phyloP scores from a whole-genome alignment of 1,284 basidiomycete species.

The Sphagnurus paluster region DNA sequence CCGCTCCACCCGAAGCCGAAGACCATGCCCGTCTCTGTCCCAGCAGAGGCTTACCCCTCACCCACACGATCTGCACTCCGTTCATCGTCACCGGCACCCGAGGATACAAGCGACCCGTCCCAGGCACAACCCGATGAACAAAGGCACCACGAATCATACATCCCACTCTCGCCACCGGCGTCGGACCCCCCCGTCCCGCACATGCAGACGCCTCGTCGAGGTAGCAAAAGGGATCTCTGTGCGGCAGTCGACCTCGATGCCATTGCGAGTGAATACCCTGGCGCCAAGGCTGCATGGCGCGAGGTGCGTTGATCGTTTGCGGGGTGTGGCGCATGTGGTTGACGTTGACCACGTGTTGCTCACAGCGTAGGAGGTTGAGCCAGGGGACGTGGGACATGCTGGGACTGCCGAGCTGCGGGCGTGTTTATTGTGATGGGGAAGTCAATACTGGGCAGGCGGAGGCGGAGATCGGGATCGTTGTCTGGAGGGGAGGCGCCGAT shows the following conservation, averaged over 20 bases:
- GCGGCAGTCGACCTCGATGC: conserved; percentile 7
- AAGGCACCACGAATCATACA: neutral
- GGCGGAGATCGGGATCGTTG: conserved; percentile 12
- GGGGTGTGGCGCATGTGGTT: neutral
- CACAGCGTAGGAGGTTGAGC: conserved; percentile 31
- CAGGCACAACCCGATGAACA: neutral
- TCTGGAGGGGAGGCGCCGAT: conserved; percentile 2
- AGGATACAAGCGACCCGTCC: neutral
- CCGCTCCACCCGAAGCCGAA: conserved; percentile 24
- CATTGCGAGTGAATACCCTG: conserved; percentile 12
- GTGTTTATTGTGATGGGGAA: conserved; percentile 24
- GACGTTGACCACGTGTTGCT: conserved; percentile 3
- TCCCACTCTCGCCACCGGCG: conserved; percentile 13
- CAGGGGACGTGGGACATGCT: conserved; percentile 27
- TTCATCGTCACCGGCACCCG: conserved; percentile 3
- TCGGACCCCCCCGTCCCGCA: conserved; percentile 5
- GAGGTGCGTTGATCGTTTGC: conserved; percentile 9
- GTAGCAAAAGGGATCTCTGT: neutral
- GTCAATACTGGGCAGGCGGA: conserved; percentile 10
- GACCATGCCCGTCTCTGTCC: neutral
- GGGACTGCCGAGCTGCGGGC: conserved; percentile 33
- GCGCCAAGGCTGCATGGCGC: conserved; percentile 12
- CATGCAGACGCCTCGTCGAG: neutral
- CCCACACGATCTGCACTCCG: conserved; percentile 2
- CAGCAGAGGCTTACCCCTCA: conserved; percentile 12